Evolutionary conservation across 108 stramenopile genomes (phyloP).

Genomic region (Pseudonitzschia multiseries): DNA sequence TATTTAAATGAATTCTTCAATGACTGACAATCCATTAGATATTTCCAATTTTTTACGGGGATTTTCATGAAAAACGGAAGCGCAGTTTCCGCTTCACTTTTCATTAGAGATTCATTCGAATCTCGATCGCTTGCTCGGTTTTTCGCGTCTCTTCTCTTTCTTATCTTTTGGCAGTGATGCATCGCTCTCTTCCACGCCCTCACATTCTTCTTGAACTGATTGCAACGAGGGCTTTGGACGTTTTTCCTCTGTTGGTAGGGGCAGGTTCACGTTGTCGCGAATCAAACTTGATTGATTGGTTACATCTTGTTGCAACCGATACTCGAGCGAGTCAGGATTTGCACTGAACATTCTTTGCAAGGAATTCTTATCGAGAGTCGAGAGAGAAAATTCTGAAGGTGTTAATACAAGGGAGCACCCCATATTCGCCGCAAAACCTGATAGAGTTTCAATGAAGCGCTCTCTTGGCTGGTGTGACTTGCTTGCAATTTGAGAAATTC

Average conservation of each 20-base stretch:
- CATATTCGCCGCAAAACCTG: conserved; percentile 62
- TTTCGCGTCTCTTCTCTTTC: conserved; percentile 24
- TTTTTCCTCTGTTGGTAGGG: background rate
- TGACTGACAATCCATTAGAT: too few species aligned
- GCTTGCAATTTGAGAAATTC: conserved; percentile 49
- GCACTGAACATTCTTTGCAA: conserved; percentile 10
- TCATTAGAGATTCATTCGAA: conserved; percentile 21
- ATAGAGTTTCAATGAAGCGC: conserved; percentile 68
- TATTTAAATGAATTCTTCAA: background rate
- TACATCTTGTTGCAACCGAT: background rate
- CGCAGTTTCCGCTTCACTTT: too few species aligned
- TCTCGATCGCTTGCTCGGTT: conserved; percentile 42
- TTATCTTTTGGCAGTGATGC: conserved; percentile 20
- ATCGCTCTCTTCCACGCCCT: conserved; percentile 31
- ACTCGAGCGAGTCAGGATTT: conserved; percentile 8
- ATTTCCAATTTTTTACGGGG: too few species aligned
- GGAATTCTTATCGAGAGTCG: conserved; percentile 8
- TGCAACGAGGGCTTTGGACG: conserved; percentile 23
- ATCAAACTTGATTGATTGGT: background rate
- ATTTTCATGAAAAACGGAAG: too few species aligned
- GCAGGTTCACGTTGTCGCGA: background rate
- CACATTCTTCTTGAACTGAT: conserved; percentile 44
- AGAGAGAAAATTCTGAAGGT: background rate
- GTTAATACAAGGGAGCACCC: conserved; percentile 36
- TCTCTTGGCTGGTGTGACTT: conserved; percentile 69